These are phyloP conservation scores for Lodderomyces metapsilosis DNA, from an alignment of 1,139 yeast species.

Conservation along the genomic window DNA sequence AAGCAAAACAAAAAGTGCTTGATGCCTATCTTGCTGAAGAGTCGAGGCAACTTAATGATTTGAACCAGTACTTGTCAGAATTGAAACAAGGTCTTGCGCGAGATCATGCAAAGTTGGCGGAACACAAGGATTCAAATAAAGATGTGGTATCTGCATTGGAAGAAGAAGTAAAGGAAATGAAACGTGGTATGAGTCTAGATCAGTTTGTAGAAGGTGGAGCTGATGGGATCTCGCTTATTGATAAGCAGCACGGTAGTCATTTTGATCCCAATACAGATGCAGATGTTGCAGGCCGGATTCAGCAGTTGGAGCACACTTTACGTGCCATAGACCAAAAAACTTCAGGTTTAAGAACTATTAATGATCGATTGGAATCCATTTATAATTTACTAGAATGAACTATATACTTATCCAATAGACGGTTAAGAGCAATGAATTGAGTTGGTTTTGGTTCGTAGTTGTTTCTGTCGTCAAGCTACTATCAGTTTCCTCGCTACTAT, in stretches of 20 bases:
- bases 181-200: slow-evolving; percentile 12
- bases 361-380: slow-evolving; percentile 27
- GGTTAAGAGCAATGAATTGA: slow-evolving; percentile 20
- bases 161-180: slow-evolving; percentile 12
- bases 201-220: slow-evolving; percentile 6
- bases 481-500: no score
- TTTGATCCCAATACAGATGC: slow-evolving; percentile 29
- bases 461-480: no score
- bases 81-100: slow-evolving; percentile 28
- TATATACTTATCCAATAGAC: slow-evolving; percentile 29
- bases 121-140: slow-evolving; percentile 30
- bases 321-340: slow-evolving; percentile 3
- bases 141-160: slow-evolving; percentile 9
- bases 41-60: slow-evolving; percentile 23
- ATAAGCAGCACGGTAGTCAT: neutral
- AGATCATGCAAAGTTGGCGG: slow-evolving; percentile 23
- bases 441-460: neutral
- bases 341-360: slow-evolving; percentile 20
- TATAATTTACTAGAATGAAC: slow-evolving; percentile 24
- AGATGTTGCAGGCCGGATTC: slow-evolving; percentile 22
- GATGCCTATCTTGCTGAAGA: slow-evolving; percentile 46
- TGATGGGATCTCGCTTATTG: slow-evolving; percentile 7
- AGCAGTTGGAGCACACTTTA: slow-evolving; percentile 20
- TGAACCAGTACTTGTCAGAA: slow-evolving; percentile 21
- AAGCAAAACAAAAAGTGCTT: slow-evolving; percentile 28